Evolutionary conservation across 441 rosid species (phyloP), one percentile per base, ranked within the genome.

Genomic region (Syzygium syzygioides): DNA sequence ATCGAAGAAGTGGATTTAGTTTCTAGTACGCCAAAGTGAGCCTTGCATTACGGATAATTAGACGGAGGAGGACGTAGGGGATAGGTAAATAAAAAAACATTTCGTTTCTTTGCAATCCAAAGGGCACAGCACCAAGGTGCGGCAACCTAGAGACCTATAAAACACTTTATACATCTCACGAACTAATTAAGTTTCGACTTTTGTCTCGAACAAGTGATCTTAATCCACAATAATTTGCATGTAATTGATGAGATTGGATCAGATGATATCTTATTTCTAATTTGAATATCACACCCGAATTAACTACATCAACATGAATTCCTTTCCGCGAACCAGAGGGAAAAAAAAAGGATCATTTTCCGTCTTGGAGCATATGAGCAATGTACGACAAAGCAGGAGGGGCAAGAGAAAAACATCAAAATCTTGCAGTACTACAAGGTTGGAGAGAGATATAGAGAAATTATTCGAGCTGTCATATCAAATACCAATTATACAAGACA

Each of bases 181-280:
- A 34, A 37, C 17, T 9, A 0, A 14, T 23, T 7, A 20, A 37
- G 3, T 41, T 37, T 20, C 3, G 1, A 1, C 4, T 37, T 76
- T 76, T 20, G 0, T 20, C 14, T 37, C 6, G 0, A 4, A 19
- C 0, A 0, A 6, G 1, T 5, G 45, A 3, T 1, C 26, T 45
- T 68, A 34, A 34, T 1, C 48, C 26, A 34, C 5, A 41, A 76
- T 76, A 20, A 4, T 23, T 76, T 76, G 13, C n/a, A 41, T 7
- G 15, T 11, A 37, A 41, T 37, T 5, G 26, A 71, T 5, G 50
- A 4, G 1, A 76, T 23, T 37, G 0, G 2, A 76, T 37, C 8
- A 23, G 7, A 37, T 23, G 13, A 41, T 12, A 37, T 34, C 7
- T 23, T 2, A 68, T 34, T 68, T 37, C 1, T 41, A 7, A 76